Conservation (phyloP, 2,329 filamentous ascomycete genomes). For the Hymenoscyphus occultus region DNA sequence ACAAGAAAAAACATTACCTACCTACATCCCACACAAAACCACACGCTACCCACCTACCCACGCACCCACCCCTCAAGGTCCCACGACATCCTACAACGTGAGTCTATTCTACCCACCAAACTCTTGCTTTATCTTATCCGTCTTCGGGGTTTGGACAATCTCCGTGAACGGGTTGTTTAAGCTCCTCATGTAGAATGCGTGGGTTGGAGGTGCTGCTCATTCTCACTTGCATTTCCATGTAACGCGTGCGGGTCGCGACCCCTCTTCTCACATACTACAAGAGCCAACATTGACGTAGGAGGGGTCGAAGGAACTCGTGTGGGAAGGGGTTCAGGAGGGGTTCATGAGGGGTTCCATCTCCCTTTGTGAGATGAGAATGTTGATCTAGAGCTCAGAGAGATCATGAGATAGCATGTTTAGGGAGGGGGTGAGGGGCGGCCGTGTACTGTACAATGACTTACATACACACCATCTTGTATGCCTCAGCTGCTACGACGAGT, state of each 20-base stretch:
- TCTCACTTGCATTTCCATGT: not conserved
- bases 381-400: not conserved
- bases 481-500: not conserved
- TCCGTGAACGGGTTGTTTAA: not conserved
- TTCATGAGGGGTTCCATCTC: not conserved
- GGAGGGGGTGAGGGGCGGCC: not conserved
- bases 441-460: not conserved
- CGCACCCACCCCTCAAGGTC: not conserved
- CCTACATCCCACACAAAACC: not conserved
- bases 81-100: conserved; percentile 17
- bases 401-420: not conserved
- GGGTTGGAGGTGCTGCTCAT: not conserved
- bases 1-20: too few relatives aligned
- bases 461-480: not conserved
- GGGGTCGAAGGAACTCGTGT: not conserved
- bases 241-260: not conserved
- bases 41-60: not conserved
- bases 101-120: not conserved
- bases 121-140: conserved; percentile 2
- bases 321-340: too few relatives aligned
- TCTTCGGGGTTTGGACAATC: not conserved
- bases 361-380: not conserved
- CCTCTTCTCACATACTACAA: not conserved
- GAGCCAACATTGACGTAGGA: not conserved
- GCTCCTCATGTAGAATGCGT: too few relatives aligned